Evolutionary conservation across 2,329 filamentous ascomycete genomes (phyloP).

Genomic region (Neospermospora avenae): DNA sequence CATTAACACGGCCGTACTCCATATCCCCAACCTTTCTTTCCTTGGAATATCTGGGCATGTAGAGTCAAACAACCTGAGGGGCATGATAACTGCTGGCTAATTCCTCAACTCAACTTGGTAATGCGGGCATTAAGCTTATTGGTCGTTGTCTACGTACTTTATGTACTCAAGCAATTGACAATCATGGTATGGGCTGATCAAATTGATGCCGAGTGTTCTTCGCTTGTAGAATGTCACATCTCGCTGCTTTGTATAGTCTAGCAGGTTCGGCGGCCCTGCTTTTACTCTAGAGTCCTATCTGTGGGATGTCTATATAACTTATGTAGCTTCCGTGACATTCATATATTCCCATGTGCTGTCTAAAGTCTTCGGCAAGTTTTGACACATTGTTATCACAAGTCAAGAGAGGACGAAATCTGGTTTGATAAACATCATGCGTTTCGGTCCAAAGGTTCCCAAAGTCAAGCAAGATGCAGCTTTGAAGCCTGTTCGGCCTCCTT

Average conservation of each 20-base stretch:
- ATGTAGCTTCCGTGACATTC: not conserved
- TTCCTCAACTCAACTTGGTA: not conserved
- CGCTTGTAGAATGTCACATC: not conserved
- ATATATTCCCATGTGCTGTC: not conserved
- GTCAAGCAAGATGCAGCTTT: not conserved
- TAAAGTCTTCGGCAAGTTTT: not conserved
- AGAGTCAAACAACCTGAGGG: not conserved
- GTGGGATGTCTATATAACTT: not conserved
- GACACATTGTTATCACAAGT: not conserved
- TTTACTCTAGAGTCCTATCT: not conserved
- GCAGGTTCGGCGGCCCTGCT: not conserved
- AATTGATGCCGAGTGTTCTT: not conserved
- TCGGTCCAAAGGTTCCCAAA: not conserved
- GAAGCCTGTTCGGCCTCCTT: not conserved
- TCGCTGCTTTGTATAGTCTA: not conserved
- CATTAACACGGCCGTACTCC: not conserved
- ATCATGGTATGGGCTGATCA: not conserved
- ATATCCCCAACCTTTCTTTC: not conserved
- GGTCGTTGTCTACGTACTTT: not conserved
- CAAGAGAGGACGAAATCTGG: not conserved
- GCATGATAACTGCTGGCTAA: not conserved
- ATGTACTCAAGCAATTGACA: not conserved
- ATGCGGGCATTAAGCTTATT: not conserved
- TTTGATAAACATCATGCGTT: not conserved
- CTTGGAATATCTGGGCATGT: not conserved